Conservation (phyloP, 169 alveolate species). For the Amoebophrya sp. region DNA sequence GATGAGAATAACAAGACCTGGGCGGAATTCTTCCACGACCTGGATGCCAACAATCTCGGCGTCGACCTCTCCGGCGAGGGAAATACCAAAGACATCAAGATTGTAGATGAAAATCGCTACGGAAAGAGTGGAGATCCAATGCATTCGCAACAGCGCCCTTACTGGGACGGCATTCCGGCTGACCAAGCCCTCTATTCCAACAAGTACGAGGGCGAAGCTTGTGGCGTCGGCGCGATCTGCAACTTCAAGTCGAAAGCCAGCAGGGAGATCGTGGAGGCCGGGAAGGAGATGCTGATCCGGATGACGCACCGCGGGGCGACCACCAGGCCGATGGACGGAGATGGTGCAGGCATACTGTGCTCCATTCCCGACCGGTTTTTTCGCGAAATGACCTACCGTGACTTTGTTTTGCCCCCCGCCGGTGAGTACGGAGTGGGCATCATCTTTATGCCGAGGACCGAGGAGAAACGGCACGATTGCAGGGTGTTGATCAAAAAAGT, state of each 20-base stretch:
- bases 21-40: too few species aligned
- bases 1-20: too few species aligned
- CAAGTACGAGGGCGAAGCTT: slow-evolving; percentile 9
- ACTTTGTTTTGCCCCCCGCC: neutral
- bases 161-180: slow-evolving; percentile 22
- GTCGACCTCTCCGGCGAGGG: too few species aligned
- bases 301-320: slow-evolving; percentile 24
- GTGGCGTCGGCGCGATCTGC: slow-evolving; percentile 5
- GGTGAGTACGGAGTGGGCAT: neutral
- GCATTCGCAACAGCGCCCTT: neutral
- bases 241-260: neutral
- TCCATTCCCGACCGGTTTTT: slow-evolving; percentile 21
- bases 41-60: too few species aligned
- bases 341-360: neutral
- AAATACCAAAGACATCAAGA: too few species aligned
- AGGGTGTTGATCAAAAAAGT: neutral
- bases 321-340: slow-evolving; percentile 10
- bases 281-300: slow-evolving; percentile 10
- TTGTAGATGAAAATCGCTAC: too few species aligned
- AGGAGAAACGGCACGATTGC: neutral
- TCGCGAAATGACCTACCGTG: neutral
- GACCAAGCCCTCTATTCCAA: neutral
- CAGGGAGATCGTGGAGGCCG: neutral
- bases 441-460: neutral
- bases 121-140: too few species aligned